Evolutionary conservation across 2,329 filamentous ascomycete species (phyloP).

Genomic region (Ceratocystis harringtonii): DNA sequence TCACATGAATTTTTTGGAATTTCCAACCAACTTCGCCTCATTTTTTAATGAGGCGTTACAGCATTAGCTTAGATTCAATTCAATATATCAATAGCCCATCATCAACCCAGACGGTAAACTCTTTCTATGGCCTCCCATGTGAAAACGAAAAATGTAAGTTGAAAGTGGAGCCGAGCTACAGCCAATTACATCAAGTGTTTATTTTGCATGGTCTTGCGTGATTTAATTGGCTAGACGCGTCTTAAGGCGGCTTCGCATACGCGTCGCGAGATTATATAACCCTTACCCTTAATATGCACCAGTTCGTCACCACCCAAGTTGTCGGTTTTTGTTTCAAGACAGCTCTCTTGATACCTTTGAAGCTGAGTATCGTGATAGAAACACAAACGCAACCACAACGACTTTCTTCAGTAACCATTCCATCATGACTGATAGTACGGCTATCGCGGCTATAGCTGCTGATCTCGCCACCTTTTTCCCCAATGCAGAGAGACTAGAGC

Average conservation of each 20-base stretch:
- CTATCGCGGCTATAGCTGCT: slow-evolving; percentile 10
- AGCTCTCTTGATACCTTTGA: too few relatives aligned
- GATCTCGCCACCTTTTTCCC: slow-evolving; percentile 39
- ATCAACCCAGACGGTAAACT: not conserved
- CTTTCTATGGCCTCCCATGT: not conserved
- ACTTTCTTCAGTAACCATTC: not conserved
- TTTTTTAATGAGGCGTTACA: not conserved
- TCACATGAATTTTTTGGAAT: not conserved
- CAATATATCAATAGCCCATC: not conserved
- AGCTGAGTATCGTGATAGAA: too few relatives aligned
- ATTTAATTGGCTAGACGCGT: slow-evolving; percentile 14
- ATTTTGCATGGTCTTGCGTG: not conserved
- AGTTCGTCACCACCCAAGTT: too few relatives aligned
- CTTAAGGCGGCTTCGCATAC: not conserved
- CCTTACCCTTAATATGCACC: not conserved
- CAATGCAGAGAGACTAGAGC: slow-evolving; percentile 45
- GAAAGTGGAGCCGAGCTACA: not conserved
- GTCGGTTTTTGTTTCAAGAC: too few relatives aligned
- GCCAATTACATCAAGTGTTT: slow-evolving; percentile 7
- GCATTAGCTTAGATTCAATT: not conserved
- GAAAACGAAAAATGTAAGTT: not conserved
- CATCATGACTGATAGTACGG: slow-evolving; percentile 7
- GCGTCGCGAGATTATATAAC: slow-evolving; percentile 13
- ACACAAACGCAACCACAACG: not conserved
- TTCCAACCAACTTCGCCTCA: not conserved